A percentile compares a stretch with the other conserved stretches of the same genome.
These are phyloP conservation scores for Dendrobium huoshanense DNA, from an alignment of 106 monocot species.

Conservation along the genomic window DNA sequence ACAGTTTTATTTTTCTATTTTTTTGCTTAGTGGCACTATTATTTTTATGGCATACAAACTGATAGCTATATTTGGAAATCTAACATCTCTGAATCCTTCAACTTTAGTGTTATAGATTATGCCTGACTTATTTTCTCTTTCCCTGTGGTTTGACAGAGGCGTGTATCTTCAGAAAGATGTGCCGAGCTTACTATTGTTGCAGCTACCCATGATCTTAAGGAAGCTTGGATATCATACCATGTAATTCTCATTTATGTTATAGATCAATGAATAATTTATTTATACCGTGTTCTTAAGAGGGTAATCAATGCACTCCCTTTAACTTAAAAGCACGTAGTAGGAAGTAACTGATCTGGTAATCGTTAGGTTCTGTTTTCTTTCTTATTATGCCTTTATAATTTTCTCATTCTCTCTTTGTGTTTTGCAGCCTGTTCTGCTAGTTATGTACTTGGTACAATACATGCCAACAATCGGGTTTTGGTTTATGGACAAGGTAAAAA, in stretches of 20 bases:
- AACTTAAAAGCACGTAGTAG: too few relatives aligned
- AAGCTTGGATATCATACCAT: slow-evolving; percentile 98
- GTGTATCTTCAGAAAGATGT: slow-evolving; percentile 82
- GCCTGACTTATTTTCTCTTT: background rate
- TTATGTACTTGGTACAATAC: slow-evolving; percentile 93
- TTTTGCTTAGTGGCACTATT: background rate
- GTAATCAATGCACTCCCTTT: background rate
- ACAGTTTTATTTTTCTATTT: background rate
- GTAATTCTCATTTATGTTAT: slow-evolving; percentile 22
- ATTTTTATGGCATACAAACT: background rate
- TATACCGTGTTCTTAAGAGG: background rate
- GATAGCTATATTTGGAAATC: background rate
- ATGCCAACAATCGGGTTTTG: slow-evolving; percentile 74
- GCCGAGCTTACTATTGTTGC: slow-evolving; percentile 78
- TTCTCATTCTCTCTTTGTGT: background rate
- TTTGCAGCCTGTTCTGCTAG: slow-evolving; percentile 81
- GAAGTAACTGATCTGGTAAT: background rate
- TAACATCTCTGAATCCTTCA: background rate
- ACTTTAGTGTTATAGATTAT: background rate
- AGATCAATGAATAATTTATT: background rate
- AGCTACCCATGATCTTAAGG: slow-evolving; percentile 86
- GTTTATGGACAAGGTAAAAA: slow-evolving; percentile 84
- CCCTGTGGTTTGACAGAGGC: slow-evolving; percentile 15
- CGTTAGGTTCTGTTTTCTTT: background rate
- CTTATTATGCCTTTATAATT: background rate